Evolutionary conservation across 192 early-diverging fungal species (phyloP).

Genomic region (Linnemannia elongata): DNA sequence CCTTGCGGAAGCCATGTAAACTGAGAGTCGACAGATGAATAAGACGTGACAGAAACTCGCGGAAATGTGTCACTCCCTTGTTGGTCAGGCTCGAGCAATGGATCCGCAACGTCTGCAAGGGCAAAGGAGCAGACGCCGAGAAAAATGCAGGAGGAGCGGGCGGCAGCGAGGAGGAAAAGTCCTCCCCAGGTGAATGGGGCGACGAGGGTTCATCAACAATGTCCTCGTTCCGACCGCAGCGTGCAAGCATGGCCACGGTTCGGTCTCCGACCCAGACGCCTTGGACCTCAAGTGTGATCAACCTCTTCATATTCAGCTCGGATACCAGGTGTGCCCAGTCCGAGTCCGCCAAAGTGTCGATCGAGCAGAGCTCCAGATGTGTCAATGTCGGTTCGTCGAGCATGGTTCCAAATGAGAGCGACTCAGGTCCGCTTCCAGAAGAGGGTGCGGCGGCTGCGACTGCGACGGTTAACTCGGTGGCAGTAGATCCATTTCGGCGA

Average conservation of each 20-base stretch:
- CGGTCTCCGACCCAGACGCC: slow-evolving; percentile 39
- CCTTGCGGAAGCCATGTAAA: slow-evolving; percentile 46
- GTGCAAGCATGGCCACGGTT: slow-evolving; percentile 27
- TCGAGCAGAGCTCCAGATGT: slow-evolving; percentile 41
- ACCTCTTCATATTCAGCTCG: slow-evolving; percentile 15
- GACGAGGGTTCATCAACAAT: slow-evolving; percentile 4
- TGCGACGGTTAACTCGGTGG: not conserved
- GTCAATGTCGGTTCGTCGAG: slow-evolving; percentile 29
- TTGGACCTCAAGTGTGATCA: slow-evolving; percentile 40
- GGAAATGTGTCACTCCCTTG: slow-evolving; percentile 16
- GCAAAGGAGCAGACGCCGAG: slow-evolving; percentile 20
- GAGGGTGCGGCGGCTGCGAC: not conserved
- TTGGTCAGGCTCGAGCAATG: slow-evolving; percentile 25
- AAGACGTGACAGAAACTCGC: slow-evolving; percentile 34
- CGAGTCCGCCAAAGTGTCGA: slow-evolving; percentile 36
- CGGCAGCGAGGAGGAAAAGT: slow-evolving; percentile 7
- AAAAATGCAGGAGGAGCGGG: slow-evolving; percentile 25
- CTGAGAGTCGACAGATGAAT: slow-evolving; percentile 39
- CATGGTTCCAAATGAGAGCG: slow-evolving; percentile 26
- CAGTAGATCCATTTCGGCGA: not conserved
- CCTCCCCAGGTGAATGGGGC: slow-evolving; percentile 1
- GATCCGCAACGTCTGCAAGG: slow-evolving; percentile 30
- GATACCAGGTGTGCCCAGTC: slow-evolving; percentile 40
- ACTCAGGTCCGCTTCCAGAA: not conserved
- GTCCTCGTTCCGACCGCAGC: not conserved